phyloP scores from a whole-genome alignment of 2,329 filamentous ascomycete species.

The Sodiomyces alkalinus region DNA sequence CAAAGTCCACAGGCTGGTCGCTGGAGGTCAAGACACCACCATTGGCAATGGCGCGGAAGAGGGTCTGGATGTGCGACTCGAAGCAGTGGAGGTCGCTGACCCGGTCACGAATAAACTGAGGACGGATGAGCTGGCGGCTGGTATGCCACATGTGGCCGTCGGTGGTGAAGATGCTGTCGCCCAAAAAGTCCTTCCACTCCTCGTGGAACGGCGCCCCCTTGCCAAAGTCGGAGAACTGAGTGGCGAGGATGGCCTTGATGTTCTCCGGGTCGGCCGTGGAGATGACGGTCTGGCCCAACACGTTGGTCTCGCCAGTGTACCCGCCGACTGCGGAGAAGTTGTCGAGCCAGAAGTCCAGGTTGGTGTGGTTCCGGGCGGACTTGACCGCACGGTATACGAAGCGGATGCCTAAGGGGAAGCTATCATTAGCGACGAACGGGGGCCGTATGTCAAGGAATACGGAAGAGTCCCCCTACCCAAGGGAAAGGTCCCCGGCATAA shows the following conservation, averaged over 20 bases:
- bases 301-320: constrained; percentile 45
- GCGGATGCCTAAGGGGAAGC: constrained; percentile 44
- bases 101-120: constrained; percentile 75
- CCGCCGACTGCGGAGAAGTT: constrained; percentile 27
- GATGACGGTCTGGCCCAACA: constrained; percentile 44
- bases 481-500: constrained; percentile 25
- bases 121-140: constrained; percentile 67
- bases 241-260: constrained; percentile 79
- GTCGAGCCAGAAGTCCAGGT: constrained; percentile 45
- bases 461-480: too few relatives aligned
- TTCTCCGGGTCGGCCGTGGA: constrained; percentile 78
- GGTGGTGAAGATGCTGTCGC: constrained; percentile 64
- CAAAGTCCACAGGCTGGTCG: constrained; percentile 46
- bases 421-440: too few relatives aligned
- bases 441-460: constrained; percentile 11
- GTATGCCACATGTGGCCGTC: constrained; percentile 68
- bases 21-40: constrained; percentile 41
- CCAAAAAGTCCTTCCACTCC: constrained; percentile 64
- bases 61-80: constrained; percentile 58
- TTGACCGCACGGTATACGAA: constrained; percentile 42
- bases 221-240: constrained; percentile 72
- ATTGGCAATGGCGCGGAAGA: constrained; percentile 54
- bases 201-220: constrained; percentile 62
- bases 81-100: constrained; percentile 71
- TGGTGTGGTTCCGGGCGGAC: constrained; percentile 34